A percentile compares a stretch with the other conserved stretches of the same genome.
phyloP scores from a whole-genome alignment of 1,139 yeast genomes.

The Candida sp. region DNA sequence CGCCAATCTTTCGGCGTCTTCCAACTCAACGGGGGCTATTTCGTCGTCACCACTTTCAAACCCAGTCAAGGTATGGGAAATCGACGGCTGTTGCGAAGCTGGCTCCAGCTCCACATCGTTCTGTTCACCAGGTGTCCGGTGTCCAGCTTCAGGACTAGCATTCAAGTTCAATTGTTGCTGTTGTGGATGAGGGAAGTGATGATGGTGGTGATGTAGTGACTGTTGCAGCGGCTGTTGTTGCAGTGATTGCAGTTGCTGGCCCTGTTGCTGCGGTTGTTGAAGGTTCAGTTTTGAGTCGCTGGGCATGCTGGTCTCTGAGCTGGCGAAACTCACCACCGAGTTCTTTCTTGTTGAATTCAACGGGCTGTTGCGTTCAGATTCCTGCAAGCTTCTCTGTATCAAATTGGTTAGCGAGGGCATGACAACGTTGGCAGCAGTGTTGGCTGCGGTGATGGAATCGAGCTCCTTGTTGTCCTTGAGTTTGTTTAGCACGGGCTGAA shows the following conservation, averaged over 20 bases:
- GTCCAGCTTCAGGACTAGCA: neutral
- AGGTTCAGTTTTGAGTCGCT: conserved; percentile 15
- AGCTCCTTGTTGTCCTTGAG: conserved; percentile 45
- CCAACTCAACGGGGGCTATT: conserved; percentile 25
- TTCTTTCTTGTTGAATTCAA: conserved; percentile 44
- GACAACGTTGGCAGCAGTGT: conserved; percentile 53
- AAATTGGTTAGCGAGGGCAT: conserved; percentile 48
- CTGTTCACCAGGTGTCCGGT: neutral
- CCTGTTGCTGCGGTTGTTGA: conserved; percentile 7
- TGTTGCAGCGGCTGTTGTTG: conserved; percentile 5
- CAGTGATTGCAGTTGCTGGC: neutral
- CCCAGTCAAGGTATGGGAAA: conserved; percentile 13
- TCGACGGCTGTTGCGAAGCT: conserved; percentile 13
- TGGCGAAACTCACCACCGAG: conserved; percentile 53
- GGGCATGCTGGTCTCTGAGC: conserved; percentile 39
- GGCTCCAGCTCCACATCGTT: conserved; percentile 2
- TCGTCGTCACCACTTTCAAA: conserved; percentile 15
- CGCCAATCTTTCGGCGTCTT: conserved; percentile 42
- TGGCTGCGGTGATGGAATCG: conserved; percentile 52
- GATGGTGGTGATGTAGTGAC: neutral
- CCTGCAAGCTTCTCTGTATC: conserved; percentile 40
- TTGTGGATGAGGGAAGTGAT: conserved; percentile 7
- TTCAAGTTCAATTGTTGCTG: conserved; percentile 1
- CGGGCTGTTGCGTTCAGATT: conserved; percentile 34
- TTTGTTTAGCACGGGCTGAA: conserved; percentile 48